phyloP scores from a whole-genome alignment of 2,329 filamentous ascomycete species.

The Arthrinium puccinioides region DNA sequence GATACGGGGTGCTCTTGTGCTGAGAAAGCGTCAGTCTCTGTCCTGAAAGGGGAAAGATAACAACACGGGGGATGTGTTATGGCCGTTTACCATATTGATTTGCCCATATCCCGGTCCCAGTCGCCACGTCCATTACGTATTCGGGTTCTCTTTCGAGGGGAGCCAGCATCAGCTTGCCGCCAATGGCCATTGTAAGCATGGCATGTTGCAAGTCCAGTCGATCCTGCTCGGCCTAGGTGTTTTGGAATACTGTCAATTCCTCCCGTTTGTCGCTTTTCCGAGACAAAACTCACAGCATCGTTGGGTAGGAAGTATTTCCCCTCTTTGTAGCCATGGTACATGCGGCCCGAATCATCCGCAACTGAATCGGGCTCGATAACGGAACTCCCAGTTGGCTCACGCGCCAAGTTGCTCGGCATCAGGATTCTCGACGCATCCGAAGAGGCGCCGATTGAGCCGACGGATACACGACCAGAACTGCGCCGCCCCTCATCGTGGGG shows the following conservation, averaged over 20 bases:
- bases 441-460: background rate
- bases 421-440: background rate
- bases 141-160: conserved; percentile 1
- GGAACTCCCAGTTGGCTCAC: conserved; percentile 1
- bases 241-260: no score
- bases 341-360: background rate
- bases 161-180: background rate
- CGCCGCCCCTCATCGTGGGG: no score
- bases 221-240: conserved; percentile 6
- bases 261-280: no score
- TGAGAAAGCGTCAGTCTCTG: background rate
- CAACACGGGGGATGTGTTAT: background rate
- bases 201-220: conserved; percentile 6
- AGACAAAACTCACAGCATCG: background rate
- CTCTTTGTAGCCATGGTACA: conserved; percentile 1
- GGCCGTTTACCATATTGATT: background rate
- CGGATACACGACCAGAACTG: no score
- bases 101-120: conserved; percentile 5
- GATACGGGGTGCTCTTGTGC: conserved; percentile 1
- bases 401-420: conserved; percentile 1
- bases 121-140: conserved; percentile 6
- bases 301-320: conserved; percentile 1
- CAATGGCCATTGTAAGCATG: conserved; percentile 1
- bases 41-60: background rate
- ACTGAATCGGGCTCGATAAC: conserved; percentile 2